Conservation (phyloP, 1,139 yeast species). For the Yamadazyma atmosphaerica region DNA sequence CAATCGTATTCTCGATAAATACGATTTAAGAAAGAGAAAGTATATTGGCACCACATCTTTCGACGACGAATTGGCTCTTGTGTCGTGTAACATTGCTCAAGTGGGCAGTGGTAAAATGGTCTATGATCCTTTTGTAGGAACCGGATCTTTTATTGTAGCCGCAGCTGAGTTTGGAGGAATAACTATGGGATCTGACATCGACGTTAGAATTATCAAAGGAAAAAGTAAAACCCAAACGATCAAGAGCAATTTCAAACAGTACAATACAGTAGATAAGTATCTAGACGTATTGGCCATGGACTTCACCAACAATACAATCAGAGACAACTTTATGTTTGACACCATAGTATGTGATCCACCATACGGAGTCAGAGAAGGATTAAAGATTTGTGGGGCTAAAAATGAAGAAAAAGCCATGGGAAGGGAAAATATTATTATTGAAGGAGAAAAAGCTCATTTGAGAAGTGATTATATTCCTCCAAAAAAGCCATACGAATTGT, state of each 20-base stretch:
- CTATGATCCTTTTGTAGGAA: constrained; percentile 96
- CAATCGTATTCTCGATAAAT: constrained; percentile 63
- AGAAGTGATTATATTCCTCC: constrained; percentile 89
- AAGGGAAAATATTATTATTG: constrained; percentile 66
- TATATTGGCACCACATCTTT: constrained; percentile 96
- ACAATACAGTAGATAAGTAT: constrained; percentile 56
- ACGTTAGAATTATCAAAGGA: constrained; percentile 80
- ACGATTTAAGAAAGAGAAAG: constrained; percentile 78
- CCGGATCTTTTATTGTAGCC: constrained; percentile 91
- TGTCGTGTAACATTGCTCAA: constrained; percentile 84
- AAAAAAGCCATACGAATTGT: constrained; percentile 84
- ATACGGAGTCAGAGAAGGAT: constrained; percentile 94
- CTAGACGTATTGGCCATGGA: constrained; percentile 89
- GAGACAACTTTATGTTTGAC: constrained; percentile 64
- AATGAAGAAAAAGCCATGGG: constrained; percentile 59
- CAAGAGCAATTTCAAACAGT: constrained; percentile 71
- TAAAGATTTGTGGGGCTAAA: constrained; percentile 87
- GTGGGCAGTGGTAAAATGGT: constrained; percentile 63
- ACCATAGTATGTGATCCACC: constrained; percentile 96
- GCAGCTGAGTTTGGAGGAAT: constrained; percentile 85
- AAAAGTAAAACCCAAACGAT: constrained; percentile 55
- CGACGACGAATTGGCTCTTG: constrained; percentile 83
- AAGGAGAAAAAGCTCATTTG: constrained; percentile 76
- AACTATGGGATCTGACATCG: constrained; percentile 88
- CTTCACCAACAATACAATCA: constrained; percentile 85